These are phyloP conservation scores for Mucor piriformis DNA, from an alignment of 371 early-diverging fungal species.

Conservation along the genomic window DNA sequence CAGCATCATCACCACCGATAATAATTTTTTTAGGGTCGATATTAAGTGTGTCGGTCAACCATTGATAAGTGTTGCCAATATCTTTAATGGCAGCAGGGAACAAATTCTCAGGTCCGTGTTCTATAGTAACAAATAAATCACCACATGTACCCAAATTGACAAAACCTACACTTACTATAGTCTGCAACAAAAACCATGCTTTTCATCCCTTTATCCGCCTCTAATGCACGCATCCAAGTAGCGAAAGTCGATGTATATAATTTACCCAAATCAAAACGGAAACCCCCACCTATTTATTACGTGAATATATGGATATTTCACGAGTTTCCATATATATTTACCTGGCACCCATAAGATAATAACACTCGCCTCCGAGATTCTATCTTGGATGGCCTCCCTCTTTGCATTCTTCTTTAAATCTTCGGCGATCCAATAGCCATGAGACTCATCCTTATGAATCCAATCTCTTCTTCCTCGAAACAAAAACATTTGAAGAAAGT, in stretches of 20 bases:
- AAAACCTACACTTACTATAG: constrained; percentile 30
- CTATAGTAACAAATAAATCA: constrained; percentile 8
- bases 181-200: constrained; percentile 43
- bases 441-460: constrained; percentile 18
- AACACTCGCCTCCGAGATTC: constrained; percentile 32
- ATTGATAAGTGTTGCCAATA: constrained; percentile 31
- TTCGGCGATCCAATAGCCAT: constrained; percentile 40
- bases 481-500: constrained; percentile 17
- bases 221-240: constrained; percentile 38
- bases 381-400: constrained; percentile 39
- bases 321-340: constrained; percentile 5
- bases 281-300: constrained; percentile 39
- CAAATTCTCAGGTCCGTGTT: constrained; percentile 27
- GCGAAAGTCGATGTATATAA: constrained; percentile 40
- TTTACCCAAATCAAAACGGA: constrained; percentile 36
- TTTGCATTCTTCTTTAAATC: constrained; percentile 32
- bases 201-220: constrained; percentile 42
- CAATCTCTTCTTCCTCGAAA: constrained; percentile 22
- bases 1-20: constrained; percentile 42
- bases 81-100: constrained; percentile 43
- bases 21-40: constrained; percentile 28
- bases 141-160: too few species aligned
- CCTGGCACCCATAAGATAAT: constrained; percentile 52
- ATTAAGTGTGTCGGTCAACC: constrained; percentile 29
- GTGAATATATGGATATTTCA: neutral